These are phyloP conservation scores for Wallemia hederae DNA, from an alignment of 1,284 basidiomycete genomes.

Conservation along the genomic window DNA sequence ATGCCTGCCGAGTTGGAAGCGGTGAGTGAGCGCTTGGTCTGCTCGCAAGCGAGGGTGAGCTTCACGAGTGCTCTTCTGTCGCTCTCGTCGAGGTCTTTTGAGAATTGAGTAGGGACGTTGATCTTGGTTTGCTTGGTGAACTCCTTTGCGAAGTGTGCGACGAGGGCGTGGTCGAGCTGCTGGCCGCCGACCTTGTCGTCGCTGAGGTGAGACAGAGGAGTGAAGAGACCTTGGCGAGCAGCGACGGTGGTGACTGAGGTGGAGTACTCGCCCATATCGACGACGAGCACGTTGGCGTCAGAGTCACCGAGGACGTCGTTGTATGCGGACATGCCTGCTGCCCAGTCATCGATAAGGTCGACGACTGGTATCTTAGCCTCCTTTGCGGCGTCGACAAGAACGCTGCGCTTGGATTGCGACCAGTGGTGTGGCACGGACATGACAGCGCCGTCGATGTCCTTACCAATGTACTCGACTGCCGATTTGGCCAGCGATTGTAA, in stretches of 20 bases:
- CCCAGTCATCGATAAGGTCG: slow-evolving; percentile 33
- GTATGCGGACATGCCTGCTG: slow-evolving; percentile 35
- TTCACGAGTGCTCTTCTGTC: slow-evolving; percentile 79
- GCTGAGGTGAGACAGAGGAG: neutral
- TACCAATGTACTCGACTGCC: slow-evolving; percentile 77
- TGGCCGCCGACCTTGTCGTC: slow-evolving; percentile 22
- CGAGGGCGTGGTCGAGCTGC: slow-evolving; percentile 47
- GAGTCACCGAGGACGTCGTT: slow-evolving; percentile 45
- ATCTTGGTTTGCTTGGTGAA: slow-evolving; percentile 91
- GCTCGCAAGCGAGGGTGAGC: slow-evolving; percentile 68
- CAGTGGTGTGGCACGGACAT: slow-evolving; percentile 35
- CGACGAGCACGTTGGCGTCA: slow-evolving; percentile 44
- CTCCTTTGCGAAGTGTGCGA: slow-evolving; percentile 80
- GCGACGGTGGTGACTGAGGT: slow-evolving; percentile 5
- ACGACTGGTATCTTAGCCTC: slow-evolving; percentile 9
- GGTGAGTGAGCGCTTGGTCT: slow-evolving; percentile 75
- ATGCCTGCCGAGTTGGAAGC: slow-evolving; percentile 66
- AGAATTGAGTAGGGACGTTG: slow-evolving; percentile 31
- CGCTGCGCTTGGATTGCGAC: slow-evolving; percentile 15
- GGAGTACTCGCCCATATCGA: slow-evolving; percentile 23
- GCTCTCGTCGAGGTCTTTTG: slow-evolving; percentile 20
- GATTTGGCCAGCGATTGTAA: slow-evolving; percentile 55
- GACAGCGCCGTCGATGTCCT: slow-evolving; percentile 49
- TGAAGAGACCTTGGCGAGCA: neutral
- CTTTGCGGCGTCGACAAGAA: slow-evolving; percentile 16